phyloP scores from a whole-genome alignment of 2,329 filamentous ascomycete species.

The Thielaviopsis euricoi region DNA sequence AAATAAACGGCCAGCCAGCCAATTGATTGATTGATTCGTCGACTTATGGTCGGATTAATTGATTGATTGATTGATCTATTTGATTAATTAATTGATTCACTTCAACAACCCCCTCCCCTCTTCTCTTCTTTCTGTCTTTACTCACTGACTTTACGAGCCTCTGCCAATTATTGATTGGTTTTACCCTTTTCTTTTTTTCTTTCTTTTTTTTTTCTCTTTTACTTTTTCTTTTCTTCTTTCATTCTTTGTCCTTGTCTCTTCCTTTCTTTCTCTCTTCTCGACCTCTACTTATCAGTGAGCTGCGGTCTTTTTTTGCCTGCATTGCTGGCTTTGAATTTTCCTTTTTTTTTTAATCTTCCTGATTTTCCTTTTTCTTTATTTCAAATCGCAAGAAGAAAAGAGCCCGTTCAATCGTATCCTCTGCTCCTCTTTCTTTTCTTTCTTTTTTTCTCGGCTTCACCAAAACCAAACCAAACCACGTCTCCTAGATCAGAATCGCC shows the following conservation, averaged over 20 bases:
- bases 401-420: too few relatives aligned
- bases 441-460: too few relatives aligned
- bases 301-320: neutral
- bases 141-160: neutral
- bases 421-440: neutral
- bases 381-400: too few relatives aligned
- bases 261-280: conserved; percentile 3
- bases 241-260: conserved; percentile 3
- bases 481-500: too few relatives aligned
- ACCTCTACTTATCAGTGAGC: neutral
- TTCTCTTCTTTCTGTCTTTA: neutral
- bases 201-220: neutral
- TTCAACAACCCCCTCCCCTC: too few relatives aligned
- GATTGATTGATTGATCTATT: too few relatives aligned
- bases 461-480: too few relatives aligned
- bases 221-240: neutral
- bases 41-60: too few relatives aligned
- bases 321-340: neutral
- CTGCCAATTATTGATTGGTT: neutral
- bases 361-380: neutral
- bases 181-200: neutral
- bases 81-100: too few relatives aligned
- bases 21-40: too few relatives aligned
- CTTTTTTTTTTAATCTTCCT: neutral
- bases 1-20: too few relatives aligned